These are phyloP conservation scores for Themeda triandra DNA, from an alignment of 176 grass and related monocot species.

Conservation along the genomic window DNA sequence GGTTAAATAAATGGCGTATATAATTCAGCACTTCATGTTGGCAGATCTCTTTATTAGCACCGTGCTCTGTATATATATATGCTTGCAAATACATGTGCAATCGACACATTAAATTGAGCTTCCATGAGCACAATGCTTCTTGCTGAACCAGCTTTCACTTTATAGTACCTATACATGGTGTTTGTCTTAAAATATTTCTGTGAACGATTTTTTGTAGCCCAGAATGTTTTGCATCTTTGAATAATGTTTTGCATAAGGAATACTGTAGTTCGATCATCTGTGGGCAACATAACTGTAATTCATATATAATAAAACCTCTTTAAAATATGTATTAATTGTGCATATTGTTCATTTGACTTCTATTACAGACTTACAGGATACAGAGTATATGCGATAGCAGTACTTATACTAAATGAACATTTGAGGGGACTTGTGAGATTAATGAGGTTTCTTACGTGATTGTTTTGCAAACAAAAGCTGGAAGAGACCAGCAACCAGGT, in stretches of 20 bases:
- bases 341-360: not conserved
- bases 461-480: constrained; percentile 51
- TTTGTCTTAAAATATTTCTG: not conserved
- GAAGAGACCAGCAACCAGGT: constrained; percentile 68
- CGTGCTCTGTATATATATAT: not conserved
- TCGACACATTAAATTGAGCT: not conserved
- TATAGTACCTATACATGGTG: not conserved
- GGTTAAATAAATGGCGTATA: not conserved
- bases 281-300: not conserved
- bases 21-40: not conserved
- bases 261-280: not conserved
- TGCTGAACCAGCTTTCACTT: not conserved
- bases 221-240: not conserved
- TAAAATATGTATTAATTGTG: not conserved
- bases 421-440: not conserved
- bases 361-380: not conserved
- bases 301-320: not conserved
- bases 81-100: not conserved
- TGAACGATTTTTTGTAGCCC: not conserved
- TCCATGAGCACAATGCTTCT: not conserved
- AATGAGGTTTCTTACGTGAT: not conserved
- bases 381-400: not conserved
- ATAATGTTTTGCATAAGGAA: not conserved
- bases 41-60: not conserved
- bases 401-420: not conserved